Percentiles rank a stretch among this genome's conserved stretches.
These are phyloP conservation scores for Chytridium lagenaria DNA, from an alignment of 371 early-diverging fungal genomes.

Conservation along the genomic window DNA sequence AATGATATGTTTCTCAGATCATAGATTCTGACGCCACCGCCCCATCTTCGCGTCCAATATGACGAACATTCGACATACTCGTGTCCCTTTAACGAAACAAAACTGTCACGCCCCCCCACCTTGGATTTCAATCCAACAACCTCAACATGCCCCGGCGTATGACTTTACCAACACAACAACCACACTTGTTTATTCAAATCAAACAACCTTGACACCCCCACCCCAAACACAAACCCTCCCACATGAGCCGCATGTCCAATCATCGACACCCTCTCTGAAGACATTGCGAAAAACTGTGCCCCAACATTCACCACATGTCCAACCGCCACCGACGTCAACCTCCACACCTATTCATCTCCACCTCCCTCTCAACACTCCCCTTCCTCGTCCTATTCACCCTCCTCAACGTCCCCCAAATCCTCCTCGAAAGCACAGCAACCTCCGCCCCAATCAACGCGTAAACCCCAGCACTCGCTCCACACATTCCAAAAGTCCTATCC, in stretches of 20 bases:
- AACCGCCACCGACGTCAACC: constrained; percentile 21
- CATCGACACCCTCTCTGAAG: background rate
- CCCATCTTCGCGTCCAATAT: no score
- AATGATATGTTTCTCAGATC: no score
- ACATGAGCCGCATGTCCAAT: constrained; percentile 40
- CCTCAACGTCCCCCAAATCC: constrained; percentile 17
- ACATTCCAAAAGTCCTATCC: constrained; percentile 23
- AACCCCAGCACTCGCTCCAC: constrained; percentile 36
- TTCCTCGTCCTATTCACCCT: constrained; percentile 13
- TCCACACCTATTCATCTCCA: constrained; percentile 1
- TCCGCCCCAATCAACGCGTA: constrained; percentile 43
- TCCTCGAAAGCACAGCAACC: constrained; percentile 6
- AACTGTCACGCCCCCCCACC: no score
- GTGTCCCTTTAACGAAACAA: no score
- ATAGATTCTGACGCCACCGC: no score
- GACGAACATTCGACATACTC: no score
- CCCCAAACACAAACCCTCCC: constrained; percentile 41
- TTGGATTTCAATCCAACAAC: no score
- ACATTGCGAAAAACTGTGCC: constrained; percentile 24
- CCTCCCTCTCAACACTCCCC: background rate
- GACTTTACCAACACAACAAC: no score
- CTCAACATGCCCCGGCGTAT: no score
- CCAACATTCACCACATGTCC: constrained; percentile 28
- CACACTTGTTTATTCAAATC: background rate
- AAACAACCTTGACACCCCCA: constrained; percentile 9